Evolutionary conservation across 2,329 filamentous ascomycete genomes (phyloP).

Genomic region (Zalaria sp.): DNA sequence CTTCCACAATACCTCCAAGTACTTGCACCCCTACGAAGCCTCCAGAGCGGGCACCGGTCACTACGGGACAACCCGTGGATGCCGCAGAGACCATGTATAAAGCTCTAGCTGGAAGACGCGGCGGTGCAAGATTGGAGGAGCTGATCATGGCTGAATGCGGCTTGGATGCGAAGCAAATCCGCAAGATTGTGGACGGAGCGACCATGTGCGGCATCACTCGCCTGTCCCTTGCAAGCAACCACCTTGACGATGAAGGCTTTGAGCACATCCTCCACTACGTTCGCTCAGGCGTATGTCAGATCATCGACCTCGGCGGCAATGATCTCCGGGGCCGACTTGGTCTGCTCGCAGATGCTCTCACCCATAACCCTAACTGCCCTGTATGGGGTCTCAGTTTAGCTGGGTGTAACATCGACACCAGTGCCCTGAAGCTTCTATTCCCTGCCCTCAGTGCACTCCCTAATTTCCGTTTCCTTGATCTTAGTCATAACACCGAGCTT

Average conservation of each 20-base stretch:
- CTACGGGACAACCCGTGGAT: slow-evolving; percentile 25
- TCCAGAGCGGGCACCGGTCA: slow-evolving; percentile 6
- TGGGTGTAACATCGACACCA: slow-evolving; percentile 65
- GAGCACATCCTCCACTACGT: slow-evolving; percentile 66
- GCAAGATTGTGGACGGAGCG: slow-evolving; percentile 68
- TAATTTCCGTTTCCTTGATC: slow-evolving; percentile 74
- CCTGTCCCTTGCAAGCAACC: slow-evolving; percentile 71
- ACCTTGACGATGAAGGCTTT: slow-evolving; percentile 59
- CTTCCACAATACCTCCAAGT: slow-evolving; percentile 25
- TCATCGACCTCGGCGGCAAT: slow-evolving; percentile 80
- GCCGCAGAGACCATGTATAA: slow-evolving; percentile 55
- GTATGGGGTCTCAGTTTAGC: slow-evolving; percentile 77
- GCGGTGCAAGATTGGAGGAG: slow-evolving; percentile 63
- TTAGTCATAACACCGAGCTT: slow-evolving; percentile 76
- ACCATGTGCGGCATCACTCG: slow-evolving; percentile 63
- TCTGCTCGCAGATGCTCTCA: slow-evolving; percentile 36
- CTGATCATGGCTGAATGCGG: slow-evolving; percentile 71
- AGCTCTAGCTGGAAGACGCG: slow-evolving; percentile 63
- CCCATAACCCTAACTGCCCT: slow-evolving; percentile 28
- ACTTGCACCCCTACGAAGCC: slow-evolving; percentile 10
- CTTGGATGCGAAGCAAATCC: slow-evolving; percentile 55
- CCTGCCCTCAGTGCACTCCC: slow-evolving; percentile 56
- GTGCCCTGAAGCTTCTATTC: slow-evolving; percentile 59
- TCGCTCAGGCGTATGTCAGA: slow-evolving; percentile 64
- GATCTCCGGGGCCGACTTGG: slow-evolving; percentile 39